Conservation (phyloP, 2,329 filamentous ascomycete species). For the Chrysoporthe puriensis region DNA sequence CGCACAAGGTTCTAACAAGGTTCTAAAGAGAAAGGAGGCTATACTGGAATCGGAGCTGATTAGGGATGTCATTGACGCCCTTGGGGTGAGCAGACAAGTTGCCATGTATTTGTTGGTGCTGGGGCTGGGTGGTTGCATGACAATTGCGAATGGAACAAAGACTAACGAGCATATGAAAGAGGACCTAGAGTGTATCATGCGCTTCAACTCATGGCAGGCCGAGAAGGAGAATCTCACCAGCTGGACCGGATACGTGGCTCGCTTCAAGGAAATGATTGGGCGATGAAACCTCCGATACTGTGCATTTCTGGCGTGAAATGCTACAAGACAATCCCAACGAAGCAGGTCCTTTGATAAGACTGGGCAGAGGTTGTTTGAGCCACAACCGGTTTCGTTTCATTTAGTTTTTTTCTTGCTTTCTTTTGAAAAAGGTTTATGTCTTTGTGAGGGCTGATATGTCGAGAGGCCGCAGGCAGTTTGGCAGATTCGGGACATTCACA, state of each 20-base stretch:
- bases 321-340: not conserved
- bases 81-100: constrained; percentile 6
- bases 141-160: constrained; percentile 6
- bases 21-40: not conserved
- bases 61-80: not conserved
- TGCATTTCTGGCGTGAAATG: not conserved
- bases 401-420: no score
- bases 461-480: no score
- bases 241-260: constrained; percentile 1
- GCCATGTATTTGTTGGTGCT: constrained; percentile 14
- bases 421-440: no score
- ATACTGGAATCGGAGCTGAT: constrained; percentile 1
- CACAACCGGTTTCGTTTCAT: no score
- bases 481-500: no score
- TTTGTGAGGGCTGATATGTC: no score
- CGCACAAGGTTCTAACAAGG: constrained; percentile 4
- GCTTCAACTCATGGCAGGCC: not conserved
- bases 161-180: not conserved
- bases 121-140: constrained; percentile 2
- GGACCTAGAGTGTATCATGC: not conserved
- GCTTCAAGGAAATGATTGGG: constrained; percentile 10
- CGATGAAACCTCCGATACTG: not conserved
- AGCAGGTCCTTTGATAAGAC: no score
- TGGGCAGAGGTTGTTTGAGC: no score
- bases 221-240: not conserved